Evolutionary conservation across 164 flowering plant genomes (phyloP).

Genomic region (Aristolochia californica): DNA sequence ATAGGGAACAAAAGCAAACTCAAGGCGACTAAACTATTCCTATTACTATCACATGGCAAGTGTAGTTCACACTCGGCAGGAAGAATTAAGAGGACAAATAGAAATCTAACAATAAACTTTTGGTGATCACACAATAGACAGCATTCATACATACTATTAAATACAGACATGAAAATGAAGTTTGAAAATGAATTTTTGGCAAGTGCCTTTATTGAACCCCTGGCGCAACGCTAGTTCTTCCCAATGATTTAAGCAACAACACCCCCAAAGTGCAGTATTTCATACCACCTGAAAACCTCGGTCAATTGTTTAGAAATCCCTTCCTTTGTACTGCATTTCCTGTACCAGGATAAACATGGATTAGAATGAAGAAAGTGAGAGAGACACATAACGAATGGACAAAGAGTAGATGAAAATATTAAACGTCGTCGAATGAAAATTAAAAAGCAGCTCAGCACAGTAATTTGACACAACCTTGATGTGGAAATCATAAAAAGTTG

Average conservation of each 20-base stretch:
- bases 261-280: slow-evolving; percentile 6
- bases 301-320: slow-evolving; percentile 28
- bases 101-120: no score
- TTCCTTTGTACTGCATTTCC: slow-evolving; percentile 70
- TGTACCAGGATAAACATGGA: slow-evolving; percentile 19
- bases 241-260: not conserved
- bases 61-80: no score
- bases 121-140: no score
- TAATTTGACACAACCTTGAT: not conserved
- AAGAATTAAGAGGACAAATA: no score
- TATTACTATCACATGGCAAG: no score
- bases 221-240: not conserved
- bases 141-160: no score
- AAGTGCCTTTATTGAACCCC: not conserved
- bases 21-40: no score
- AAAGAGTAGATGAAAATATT: not conserved
- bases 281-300: not conserved
- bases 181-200: not conserved
- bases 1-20: no score
- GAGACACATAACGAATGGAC: no score
- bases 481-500: not conserved
- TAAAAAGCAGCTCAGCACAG: not conserved
- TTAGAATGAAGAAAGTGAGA: no score
- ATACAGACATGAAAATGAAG: not conserved
- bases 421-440: not conserved